phyloP scores from a whole-genome alignment of 345 rosid genomes.

The Melaleuca alternifolia region DNA sequence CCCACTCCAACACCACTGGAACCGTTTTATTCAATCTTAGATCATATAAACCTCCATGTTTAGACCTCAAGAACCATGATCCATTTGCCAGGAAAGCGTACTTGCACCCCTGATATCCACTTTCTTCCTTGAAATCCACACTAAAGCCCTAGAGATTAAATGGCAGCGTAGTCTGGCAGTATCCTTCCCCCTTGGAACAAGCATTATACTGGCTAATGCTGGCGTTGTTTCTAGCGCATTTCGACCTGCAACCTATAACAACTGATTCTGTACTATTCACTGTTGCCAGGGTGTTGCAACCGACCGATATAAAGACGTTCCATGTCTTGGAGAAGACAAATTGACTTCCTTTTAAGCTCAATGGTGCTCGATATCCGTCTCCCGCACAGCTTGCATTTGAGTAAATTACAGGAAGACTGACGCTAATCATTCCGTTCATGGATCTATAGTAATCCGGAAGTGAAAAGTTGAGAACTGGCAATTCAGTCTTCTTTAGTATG shows the following conservation, averaged over 20 bases:
- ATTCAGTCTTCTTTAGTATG: no score
- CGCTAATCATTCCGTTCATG: not conserved
- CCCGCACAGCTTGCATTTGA: not conserved
- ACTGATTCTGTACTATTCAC: not conserved
- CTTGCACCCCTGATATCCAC: not conserved
- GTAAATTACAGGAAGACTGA: not conserved
- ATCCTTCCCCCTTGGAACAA: not conserved
- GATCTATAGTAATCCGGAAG: accelerated
- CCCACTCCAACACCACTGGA: not conserved
- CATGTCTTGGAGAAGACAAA: not conserved
- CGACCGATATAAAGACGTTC: not conserved
- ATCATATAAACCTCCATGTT: not conserved
- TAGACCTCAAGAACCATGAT: not conserved
- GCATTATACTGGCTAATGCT: not conserved
- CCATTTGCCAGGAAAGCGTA: not conserved
- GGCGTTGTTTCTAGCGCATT: not conserved
- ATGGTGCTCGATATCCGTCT: not conserved
- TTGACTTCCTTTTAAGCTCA: not conserved
- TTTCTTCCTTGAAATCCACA: not conserved
- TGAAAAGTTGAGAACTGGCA: not conserved
- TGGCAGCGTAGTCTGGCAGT: not conserved
- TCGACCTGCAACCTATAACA: not conserved
- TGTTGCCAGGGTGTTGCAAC: not conserved
- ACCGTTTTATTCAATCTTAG: not conserved
- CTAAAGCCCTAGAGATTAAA: not conserved